These are phyloP conservation scores for Kalmusia sp. DNA, from an alignment of 2,329 filamentous ascomycete species.

Conservation along the genomic window DNA sequence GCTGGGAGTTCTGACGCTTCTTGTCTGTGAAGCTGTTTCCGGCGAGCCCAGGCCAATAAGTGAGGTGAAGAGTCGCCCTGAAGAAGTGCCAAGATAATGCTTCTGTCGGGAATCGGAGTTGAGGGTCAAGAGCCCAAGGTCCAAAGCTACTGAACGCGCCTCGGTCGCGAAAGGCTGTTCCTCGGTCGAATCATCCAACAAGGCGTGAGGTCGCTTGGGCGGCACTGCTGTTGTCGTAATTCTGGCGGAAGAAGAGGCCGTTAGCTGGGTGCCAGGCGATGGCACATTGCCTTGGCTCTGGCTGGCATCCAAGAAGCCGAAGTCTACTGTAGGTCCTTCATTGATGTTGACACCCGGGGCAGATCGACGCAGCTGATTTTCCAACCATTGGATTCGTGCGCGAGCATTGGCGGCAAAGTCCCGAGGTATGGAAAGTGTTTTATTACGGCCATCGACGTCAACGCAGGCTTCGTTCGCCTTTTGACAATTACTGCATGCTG, in stretches of 20 bases:
- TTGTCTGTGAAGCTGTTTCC: conserved; percentile 1
- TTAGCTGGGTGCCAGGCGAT: no score
- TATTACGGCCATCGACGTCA: conserved; percentile 49
- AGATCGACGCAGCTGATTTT: conserved; percentile 34
- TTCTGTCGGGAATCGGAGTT: conserved; percentile 48
- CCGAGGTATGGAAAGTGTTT: conserved; percentile 42
- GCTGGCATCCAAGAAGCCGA: conserved; percentile 7
- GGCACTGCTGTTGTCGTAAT: no score
- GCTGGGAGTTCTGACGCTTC: background rate
- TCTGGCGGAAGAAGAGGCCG: no score
- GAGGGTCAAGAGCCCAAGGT: conserved; percentile 47
- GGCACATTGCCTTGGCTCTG: no score
- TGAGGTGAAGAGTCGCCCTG: conserved; percentile 45
- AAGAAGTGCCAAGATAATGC: conserved; percentile 50
- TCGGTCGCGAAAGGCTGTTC: conserved; percentile 21
- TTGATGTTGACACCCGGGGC: conserved; percentile 40
- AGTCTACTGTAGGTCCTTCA: conserved; percentile 34
- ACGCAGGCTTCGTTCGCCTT: conserved; percentile 45
- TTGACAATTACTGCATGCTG: conserved; percentile 48
- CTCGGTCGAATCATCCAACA: background rate
- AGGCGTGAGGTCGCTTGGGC: no score
- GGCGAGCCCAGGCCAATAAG: conserved; percentile 23
- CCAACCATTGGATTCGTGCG: conserved; percentile 45
- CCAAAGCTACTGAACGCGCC: conserved; percentile 41
- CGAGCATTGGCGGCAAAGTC: conserved; percentile 37